A percentile compares a stretch with the other conserved stretches of the same genome.
phyloP scores from a whole-genome alignment of 495 filamentous ascomycete genomes.

The Sphaerosporella brunnea region DNA sequence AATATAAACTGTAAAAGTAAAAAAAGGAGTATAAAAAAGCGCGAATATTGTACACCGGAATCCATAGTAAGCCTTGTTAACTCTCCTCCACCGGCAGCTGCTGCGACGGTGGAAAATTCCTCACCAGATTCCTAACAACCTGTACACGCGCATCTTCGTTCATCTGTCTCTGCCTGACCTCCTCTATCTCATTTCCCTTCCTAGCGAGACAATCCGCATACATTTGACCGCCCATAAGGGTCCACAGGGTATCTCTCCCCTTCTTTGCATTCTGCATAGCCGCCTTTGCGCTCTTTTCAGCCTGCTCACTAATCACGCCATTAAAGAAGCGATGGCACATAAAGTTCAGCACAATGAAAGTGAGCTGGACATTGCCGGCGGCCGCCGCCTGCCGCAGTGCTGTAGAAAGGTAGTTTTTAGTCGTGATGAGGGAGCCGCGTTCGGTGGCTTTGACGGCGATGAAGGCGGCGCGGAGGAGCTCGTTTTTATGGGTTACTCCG shows the following conservation, averaged over 20 bases:
- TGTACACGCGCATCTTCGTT: slow-evolving; percentile 15
- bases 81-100: no score
- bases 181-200: slow-evolving; percentile 22
- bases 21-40: no score
- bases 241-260: slow-evolving; percentile 65
- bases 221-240: slow-evolving; percentile 24
- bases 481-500: slow-evolving; percentile 49
- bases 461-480: slow-evolving; percentile 59
- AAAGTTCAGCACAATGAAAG: slow-evolving; percentile 63
- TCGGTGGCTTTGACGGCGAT: slow-evolving; percentile 55
- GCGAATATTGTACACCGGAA: no score
- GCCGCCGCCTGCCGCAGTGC: slow-evolving; percentile 34
- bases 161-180: slow-evolving; percentile 17
- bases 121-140: slow-evolving; percentile 14
- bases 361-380: slow-evolving; percentile 46
- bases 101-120: not conserved
- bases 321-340: slow-evolving; percentile 77
- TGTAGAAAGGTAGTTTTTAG: slow-evolving; percentile 58
- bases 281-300: slow-evolving; percentile 69
- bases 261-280: slow-evolving; percentile 56
- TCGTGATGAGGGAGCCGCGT: slow-evolving; percentile 39
- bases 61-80: no score
- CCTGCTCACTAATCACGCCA: slow-evolving; percentile 72
- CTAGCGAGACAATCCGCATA: slow-evolving; percentile 19
- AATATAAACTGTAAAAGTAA: no score